Percentiles rank a stretch among this genome's conserved stretches.
phyloP scores from a whole-genome alignment of 2,329 filamentous ascomycete genomes.

The Calonectria montana region DNA sequence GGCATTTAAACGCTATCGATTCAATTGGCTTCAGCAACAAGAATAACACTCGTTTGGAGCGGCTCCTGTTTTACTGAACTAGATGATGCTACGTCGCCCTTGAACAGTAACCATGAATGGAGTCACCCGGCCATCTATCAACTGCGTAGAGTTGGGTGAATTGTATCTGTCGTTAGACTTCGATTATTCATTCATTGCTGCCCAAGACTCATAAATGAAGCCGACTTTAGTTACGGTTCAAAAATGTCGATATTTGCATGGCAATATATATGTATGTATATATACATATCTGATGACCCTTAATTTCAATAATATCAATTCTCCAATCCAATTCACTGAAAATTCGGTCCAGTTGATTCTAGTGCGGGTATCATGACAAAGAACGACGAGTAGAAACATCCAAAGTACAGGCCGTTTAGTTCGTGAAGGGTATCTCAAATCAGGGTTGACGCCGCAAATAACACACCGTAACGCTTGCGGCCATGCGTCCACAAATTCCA shows the following conservation, averaged over 20 bases:
- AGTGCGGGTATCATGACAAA: neutral
- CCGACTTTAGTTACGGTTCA: neutral
- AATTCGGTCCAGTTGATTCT: neutral
- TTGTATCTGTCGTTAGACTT: no score
- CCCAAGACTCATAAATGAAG: neutral
- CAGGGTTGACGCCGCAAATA: conserved; percentile 26
- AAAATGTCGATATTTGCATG: no score
- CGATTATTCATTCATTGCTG: no score
- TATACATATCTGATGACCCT: neutral
- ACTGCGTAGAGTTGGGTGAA: no score
- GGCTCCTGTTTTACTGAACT: no score
- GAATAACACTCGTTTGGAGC: neutral
- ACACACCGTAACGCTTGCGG: conserved; percentile 13
- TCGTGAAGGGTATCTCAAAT: conserved; percentile 43
- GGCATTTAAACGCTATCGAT: no score
- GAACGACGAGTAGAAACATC: neutral
- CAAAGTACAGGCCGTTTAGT: conserved; percentile 23
- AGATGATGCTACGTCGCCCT: neutral
- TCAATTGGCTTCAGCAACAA: neutral
- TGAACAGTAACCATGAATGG: neutral
- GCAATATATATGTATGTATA: neutral
- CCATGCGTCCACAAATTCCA: conserved; percentile 2
- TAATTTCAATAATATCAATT: neutral
- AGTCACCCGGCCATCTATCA: neutral
- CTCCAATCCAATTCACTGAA: neutral